Conservation (phyloP, 2,329 filamentous ascomycete genomes). For the Exutisphaerella laricina region DNA sequence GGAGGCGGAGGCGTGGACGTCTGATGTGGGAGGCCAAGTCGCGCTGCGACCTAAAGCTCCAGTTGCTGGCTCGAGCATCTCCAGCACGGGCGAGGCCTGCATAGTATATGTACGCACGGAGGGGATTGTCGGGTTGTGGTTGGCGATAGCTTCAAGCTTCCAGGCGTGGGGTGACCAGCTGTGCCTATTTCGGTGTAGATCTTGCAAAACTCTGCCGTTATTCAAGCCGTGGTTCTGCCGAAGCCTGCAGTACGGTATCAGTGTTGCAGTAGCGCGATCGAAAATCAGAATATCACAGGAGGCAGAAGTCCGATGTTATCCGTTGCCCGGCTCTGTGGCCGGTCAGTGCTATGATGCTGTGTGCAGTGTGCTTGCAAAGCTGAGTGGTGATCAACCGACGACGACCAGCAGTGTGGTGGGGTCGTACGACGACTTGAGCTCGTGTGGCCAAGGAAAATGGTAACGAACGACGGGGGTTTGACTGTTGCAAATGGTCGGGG, state of each 20-base stretch:
- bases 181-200: conserved; percentile 2
- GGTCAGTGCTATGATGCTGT: conserved; percentile 6
- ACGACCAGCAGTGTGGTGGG: background rate
- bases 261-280: conserved; percentile 17
- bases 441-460: background rate
- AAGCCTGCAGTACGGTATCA: too few species aligned
- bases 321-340: conserved; percentile 11
- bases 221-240: conserved; percentile 12
- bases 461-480: conserved; percentile 3
- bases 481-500: background rate
- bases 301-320: conserved; percentile 10
- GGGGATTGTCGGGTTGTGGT: conserved; percentile 12
- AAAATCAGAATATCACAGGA: background rate
- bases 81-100: conserved; percentile 14
- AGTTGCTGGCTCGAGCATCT: conserved; percentile 11
- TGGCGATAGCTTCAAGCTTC: conserved; percentile 7
- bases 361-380: background rate
- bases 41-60: conserved; percentile 13
- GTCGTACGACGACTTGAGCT: background rate
- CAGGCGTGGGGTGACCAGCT: conserved; percentile 15
- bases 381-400: background rate
- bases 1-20: conserved; percentile 6
- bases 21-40: conserved; percentile 19
- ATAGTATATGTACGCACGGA: conserved; percentile 17
- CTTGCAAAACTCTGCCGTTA: conserved; percentile 6